A percentile compares a stretch with the other conserved stretches of the same genome.
These are phyloP conservation scores for Priceomyces fermenticarens DNA, from an alignment of 805 yeast genomes.

Conservation along the genomic window DNA sequence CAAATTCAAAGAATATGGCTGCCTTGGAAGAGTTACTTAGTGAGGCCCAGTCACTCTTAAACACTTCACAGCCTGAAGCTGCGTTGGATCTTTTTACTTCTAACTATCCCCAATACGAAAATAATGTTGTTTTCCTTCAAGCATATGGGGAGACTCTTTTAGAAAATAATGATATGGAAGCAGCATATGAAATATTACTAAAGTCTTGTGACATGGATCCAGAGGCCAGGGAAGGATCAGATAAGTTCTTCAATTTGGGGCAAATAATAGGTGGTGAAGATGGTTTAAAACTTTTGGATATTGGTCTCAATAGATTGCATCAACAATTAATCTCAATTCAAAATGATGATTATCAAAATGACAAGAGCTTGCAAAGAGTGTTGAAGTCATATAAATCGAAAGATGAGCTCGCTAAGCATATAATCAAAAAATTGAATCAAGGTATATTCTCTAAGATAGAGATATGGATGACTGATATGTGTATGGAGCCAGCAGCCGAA, in stretches of 20 bases:
- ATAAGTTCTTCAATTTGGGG: slow-evolving; percentile 85
- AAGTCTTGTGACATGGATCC: slow-evolving; percentile 69
- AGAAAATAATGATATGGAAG: slow-evolving; percentile 77
- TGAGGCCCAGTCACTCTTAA: slow-evolving; percentile 43
- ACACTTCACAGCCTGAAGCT: slow-evolving; percentile 48
- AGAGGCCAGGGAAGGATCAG: slow-evolving; percentile 61
- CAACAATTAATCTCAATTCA: slow-evolving; percentile 32
- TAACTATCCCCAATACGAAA: slow-evolving; percentile 25
- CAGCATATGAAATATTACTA: slow-evolving; percentile 63
- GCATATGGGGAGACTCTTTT: slow-evolving; percentile 72
- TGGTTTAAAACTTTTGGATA: slow-evolving; percentile 61
- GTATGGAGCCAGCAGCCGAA: slow-evolving; percentile 93
- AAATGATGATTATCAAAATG: slow-evolving; percentile 19
- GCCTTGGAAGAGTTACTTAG: slow-evolving; percentile 11
- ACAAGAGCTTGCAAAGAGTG: slow-evolving; percentile 22
- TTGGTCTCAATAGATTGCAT: slow-evolving; percentile 55
- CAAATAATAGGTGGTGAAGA: slow-evolving; percentile 82
- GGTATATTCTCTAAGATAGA: slow-evolving; percentile 86
- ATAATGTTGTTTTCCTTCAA: slow-evolving; percentile 48
- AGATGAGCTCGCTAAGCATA: slow-evolving; percentile 25
- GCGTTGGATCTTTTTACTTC: slow-evolving; percentile 51
- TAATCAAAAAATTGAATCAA: slow-evolving; percentile 61
- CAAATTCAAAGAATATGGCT: slow-evolving; percentile 2
- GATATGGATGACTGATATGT: slow-evolving; percentile 96
- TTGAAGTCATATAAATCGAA: slow-evolving; percentile 21